These are phyloP conservation scores for Proliferodiscus dingleyae DNA, from an alignment of 2,329 filamentous ascomycete genomes.

Conservation along the genomic window DNA sequence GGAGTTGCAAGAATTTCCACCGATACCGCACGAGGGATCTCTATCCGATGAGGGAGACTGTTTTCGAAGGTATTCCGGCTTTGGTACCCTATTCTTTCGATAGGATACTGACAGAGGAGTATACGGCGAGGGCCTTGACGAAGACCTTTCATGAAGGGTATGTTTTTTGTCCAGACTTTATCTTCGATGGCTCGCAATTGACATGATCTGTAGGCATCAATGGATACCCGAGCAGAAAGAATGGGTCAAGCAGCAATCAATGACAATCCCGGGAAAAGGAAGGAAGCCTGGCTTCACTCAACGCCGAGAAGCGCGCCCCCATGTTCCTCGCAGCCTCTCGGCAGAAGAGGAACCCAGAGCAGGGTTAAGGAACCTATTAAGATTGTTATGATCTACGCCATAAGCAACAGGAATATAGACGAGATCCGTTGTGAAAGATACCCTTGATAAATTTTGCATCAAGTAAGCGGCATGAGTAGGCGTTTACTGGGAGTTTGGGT, in stretches of 20 bases:
- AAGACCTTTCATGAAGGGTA: conserved; percentile 58
- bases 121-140: conserved; percentile 55
- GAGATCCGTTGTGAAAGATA: not conserved
- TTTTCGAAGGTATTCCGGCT: conserved; percentile 69
- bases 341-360: conserved; percentile 11
- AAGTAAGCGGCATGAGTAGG: conserved; percentile 1
- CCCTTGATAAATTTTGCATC: not conserved
- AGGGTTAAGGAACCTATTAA: conserved; percentile 19
- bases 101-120: conserved; percentile 60
- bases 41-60: conserved; percentile 68
- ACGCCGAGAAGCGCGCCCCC: conserved; percentile 6
- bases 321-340: conserved; percentile 21
- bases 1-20: conserved; percentile 79
- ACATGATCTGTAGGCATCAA: conserved; percentile 43
- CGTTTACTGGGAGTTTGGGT: not conserved
- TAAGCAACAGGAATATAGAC: not conserved
- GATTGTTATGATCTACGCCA: conserved; percentile 12
- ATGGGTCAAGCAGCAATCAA: conserved; percentile 46
- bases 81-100: conserved; percentile 67
- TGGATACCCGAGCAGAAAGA: conserved; percentile 55
- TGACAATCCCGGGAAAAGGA: too few species aligned
- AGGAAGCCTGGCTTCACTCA: too few species aligned
- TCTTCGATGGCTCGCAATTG: conserved; percentile 15
- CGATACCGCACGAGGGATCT: conserved; percentile 65
- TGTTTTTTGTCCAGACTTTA: conserved; percentile 28